Percentiles rank a stretch among this genome's conserved stretches.
Conservation (phyloP, 768 basidiomycete genomes). For the Paxillus ammoniavirescens region DNA sequence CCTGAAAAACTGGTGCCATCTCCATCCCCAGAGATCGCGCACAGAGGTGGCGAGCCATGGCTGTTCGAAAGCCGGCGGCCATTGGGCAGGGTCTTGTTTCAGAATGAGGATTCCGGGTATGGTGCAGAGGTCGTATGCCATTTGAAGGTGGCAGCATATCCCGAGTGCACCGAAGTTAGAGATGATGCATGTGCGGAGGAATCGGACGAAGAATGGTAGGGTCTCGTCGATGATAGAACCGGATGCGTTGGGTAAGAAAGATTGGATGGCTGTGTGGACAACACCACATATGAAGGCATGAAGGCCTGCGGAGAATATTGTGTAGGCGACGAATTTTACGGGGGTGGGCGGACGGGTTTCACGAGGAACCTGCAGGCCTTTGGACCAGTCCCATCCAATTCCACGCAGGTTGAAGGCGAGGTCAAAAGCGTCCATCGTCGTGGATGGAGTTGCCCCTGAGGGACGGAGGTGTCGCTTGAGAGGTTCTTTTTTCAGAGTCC, state of each 20-base stretch:
- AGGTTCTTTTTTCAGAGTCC: conserved; percentile 12
- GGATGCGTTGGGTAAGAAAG: conserved; percentile 39
- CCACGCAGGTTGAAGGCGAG: conserved; percentile 56
- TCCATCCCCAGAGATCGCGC: conserved; percentile 34
- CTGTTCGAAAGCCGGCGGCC: conserved; percentile 32
- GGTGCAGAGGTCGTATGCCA: conserved; percentile 25
- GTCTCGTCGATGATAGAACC: conserved; percentile 24
- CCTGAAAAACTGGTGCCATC: conserved; percentile 40
- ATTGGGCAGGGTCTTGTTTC: conserved; percentile 26
- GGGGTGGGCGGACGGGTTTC: conserved; percentile 43
- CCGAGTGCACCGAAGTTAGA: conserved; percentile 41
- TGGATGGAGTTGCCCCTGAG: not conserved
- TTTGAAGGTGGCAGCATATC: conserved; percentile 45
- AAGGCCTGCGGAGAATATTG: conserved; percentile 31
- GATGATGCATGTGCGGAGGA: conserved; percentile 42
- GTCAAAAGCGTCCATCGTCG: conserved; percentile 44
- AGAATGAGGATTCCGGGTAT: conserved; percentile 26
- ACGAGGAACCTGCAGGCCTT: conserved; percentile 22
- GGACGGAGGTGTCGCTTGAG: conserved; percentile 13
- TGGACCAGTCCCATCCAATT: conserved; percentile 60
- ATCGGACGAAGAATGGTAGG: conserved; percentile 25
- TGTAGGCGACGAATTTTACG: conserved; percentile 35
- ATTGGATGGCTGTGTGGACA: conserved; percentile 46
- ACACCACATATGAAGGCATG: conserved; percentile 43
- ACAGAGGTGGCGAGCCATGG: conserved; percentile 39